A percentile compares a stretch with the other conserved stretches of the same genome.
These are phyloP conservation scores for Mycothermus thermophilus DNA, from an alignment of 495 filamentous ascomycete species.

Conservation along the genomic window DNA sequence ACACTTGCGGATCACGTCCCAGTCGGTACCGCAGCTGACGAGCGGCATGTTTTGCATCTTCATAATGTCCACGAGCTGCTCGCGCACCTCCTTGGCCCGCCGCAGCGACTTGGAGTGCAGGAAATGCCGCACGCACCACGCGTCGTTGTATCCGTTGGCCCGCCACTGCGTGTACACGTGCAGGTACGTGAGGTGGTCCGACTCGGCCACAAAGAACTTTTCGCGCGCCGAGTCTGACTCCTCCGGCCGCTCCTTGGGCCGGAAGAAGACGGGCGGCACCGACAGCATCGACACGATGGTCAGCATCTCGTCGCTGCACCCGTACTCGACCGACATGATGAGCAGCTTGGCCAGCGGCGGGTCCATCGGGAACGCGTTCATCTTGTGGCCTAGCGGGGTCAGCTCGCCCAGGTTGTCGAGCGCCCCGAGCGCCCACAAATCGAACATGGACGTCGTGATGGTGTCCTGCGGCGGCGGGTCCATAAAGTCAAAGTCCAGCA, in stretches of 20 bases:
- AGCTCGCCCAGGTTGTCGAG: constrained; percentile 88
- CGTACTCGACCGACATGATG: constrained; percentile 74
- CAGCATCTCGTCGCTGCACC: constrained; percentile 93
- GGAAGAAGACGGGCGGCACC: constrained; percentile 92
- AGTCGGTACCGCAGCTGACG: constrained; percentile 84
- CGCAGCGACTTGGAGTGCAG: constrained; percentile 83
- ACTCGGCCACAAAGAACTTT: constrained; percentile 97
- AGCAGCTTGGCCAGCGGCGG: constrained; percentile 86
- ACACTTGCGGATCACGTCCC: constrained; percentile 89
- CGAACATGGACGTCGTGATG: constrained; percentile 93
- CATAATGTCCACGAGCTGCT: constrained; percentile 93
- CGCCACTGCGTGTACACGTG: constrained; percentile 97
- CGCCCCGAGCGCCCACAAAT: constrained; percentile 93
- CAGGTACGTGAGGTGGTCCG: constrained; percentile 88
- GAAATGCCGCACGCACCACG: constrained; percentile 88
- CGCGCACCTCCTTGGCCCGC: constrained; percentile 80
- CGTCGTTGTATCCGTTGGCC: constrained; percentile 74
- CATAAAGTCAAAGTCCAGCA: constrained; percentile 98
- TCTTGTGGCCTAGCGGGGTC: constrained; percentile 72
- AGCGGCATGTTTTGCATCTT: constrained; percentile 81
- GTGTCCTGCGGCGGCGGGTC: constrained; percentile 97
- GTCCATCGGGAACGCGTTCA: constrained; percentile 98
- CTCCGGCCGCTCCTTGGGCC: constrained; percentile 92
- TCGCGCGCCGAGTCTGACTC: constrained; percentile 95
- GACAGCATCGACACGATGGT: constrained; percentile 98